Conservation (phyloP, 2,329 filamentous ascomycete species). For the Hysterium pulicare region DNA sequence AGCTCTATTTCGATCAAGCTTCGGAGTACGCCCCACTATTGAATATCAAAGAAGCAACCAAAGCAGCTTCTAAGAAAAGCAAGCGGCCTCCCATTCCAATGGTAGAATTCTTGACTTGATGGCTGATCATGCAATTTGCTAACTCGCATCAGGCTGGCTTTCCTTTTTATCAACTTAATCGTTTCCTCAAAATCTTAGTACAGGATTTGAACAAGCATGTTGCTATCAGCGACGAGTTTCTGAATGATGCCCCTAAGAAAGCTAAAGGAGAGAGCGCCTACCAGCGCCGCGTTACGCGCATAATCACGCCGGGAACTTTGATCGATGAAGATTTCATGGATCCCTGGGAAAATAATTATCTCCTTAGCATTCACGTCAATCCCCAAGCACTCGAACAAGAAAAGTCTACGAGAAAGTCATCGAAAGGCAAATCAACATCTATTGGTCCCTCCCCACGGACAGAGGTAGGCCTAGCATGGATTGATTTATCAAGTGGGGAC, state of each 20-base stretch:
- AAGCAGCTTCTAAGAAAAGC: constrained; percentile 60
- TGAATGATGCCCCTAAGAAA: constrained; percentile 66
- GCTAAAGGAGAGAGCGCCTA: constrained; percentile 78
- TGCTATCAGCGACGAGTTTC: constrained; percentile 90
- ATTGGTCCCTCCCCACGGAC: constrained; percentile 38
- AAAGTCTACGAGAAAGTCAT: constrained; percentile 21
- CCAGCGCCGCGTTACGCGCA: constrained; percentile 77
- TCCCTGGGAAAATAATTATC: constrained; percentile 87
- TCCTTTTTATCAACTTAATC: constrained; percentile 86
- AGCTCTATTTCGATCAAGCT: constrained; percentile 91
- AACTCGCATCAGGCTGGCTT: constrained; percentile 68
- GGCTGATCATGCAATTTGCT: constrained; percentile 3
- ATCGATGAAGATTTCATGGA: constrained; percentile 99
- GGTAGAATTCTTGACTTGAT: constrained; percentile 50
- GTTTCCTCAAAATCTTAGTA: constrained; percentile 88
- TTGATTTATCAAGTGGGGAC: constrained; percentile 91
- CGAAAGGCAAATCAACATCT: constrained; percentile 26
- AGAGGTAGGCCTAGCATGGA: constrained; percentile 78
- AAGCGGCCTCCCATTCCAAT: constrained; percentile 69
- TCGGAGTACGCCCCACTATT: constrained; percentile 82
- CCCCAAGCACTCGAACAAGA: constrained; percentile 22
- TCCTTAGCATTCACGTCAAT: constrained; percentile 72
- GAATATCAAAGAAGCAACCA: constrained; percentile 80
- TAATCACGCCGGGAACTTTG: constrained; percentile 90
- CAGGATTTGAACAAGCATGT: constrained; percentile 89